A percentile compares a stretch with the other conserved stretches of the same genome.
Conservation (phyloP, 2,329 filamentous ascomycete species). For the Colletotrichum lindemuthianum region DNA sequence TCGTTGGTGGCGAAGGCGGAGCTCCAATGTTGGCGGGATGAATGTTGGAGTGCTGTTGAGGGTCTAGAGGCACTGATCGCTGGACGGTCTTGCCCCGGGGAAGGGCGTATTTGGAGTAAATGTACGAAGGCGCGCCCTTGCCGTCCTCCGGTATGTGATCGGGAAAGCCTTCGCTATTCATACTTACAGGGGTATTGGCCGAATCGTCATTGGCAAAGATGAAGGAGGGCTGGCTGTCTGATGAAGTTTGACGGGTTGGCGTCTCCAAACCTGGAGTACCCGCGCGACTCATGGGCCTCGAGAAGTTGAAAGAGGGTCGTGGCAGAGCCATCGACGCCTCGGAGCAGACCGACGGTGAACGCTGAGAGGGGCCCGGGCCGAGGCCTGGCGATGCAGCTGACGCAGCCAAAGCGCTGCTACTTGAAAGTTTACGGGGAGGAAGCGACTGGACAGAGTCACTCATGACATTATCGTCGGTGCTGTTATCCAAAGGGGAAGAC, state of each 20-base stretch:
- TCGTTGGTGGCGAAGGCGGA: constrained; percentile 70
- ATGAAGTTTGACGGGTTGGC: constrained; percentile 70
- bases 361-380: constrained; percentile 63
- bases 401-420: constrained; percentile 64
- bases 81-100: constrained; percentile 85
- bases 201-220: constrained; percentile 69
- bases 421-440: constrained; percentile 79
- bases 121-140: constrained; percentile 75
- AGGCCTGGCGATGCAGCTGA: constrained; percentile 64
- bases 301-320: constrained; percentile 91
- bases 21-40: constrained; percentile 56
- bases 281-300: constrained; percentile 83
- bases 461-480: constrained; percentile 75
- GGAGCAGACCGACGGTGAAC: constrained; percentile 87
- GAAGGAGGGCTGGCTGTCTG: constrained; percentile 74
- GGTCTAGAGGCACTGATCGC: constrained; percentile 70
- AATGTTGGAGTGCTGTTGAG: constrained; percentile 56
- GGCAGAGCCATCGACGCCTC: constrained; percentile 77
- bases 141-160: constrained; percentile 60
- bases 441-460: constrained; percentile 68
- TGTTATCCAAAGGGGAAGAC: constrained; percentile 71
- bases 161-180: constrained; percentile 75
- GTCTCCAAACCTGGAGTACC: constrained; percentile 68
- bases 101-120: constrained; percentile 85
- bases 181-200: constrained; percentile 75